Evolutionary conservation across 306 rosid genomes (phyloP).

Genomic region (Lupinus albus): DNA sequence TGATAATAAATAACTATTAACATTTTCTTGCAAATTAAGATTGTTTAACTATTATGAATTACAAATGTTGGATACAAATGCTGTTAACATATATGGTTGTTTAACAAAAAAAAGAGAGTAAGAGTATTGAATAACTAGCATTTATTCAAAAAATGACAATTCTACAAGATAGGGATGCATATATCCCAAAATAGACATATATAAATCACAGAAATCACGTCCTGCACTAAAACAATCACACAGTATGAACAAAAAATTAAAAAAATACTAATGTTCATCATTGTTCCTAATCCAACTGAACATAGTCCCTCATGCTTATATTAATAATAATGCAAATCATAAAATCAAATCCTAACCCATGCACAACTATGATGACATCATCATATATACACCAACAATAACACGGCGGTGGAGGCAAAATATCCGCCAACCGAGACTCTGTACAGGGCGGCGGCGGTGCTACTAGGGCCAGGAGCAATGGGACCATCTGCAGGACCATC

Average conservation of each 20-base stretch:
- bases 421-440: conserved; percentile 55
- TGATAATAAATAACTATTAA: too few species aligned
- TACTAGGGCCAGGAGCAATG: not conserved
- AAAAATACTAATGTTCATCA: not conserved
- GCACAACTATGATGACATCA: conserved; percentile 20
- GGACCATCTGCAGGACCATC: conserved; percentile 13
- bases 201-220: too few species aligned
- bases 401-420: conserved; percentile 41
- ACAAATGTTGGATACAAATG: too few species aligned
- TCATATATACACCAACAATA: conserved; percentile 62
- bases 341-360: conserved; percentile 43
- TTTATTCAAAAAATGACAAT: too few species aligned
- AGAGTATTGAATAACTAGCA: too few species aligned
- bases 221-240: too few species aligned
- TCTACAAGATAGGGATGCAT: too few species aligned
- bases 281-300: not conserved
- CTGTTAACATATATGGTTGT: too few species aligned
- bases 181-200: too few species aligned
- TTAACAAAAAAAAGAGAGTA: too few species aligned
- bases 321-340: not conserved
- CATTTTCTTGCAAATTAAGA: too few species aligned
- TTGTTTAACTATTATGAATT: too few species aligned
- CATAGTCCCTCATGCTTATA: not conserved
- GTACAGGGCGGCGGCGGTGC: conserved; percentile 38
- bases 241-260: not conserved